A percentile compares a stretch with the other conserved stretches of the same genome.
Conservation (phyloP, 805 yeast species). For the Isabelozyma rhagii region DNA sequence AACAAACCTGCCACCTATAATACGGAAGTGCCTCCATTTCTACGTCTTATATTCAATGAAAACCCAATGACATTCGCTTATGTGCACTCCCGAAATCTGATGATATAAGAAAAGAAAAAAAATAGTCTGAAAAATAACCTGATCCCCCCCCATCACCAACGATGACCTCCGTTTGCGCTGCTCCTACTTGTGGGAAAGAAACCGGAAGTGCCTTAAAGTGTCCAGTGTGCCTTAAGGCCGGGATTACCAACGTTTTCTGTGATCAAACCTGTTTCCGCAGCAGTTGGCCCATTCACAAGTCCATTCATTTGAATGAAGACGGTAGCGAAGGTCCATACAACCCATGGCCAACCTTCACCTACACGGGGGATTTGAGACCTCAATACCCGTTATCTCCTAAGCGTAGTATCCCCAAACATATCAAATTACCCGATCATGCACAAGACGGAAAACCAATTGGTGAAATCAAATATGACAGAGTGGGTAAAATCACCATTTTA, state of each 20-base stretch:
- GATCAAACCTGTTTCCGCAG: constrained; percentile 78
- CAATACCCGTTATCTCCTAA: constrained; percentile 76
- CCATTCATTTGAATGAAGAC: constrained; percentile 58
- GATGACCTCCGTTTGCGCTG: constrained; percentile 51
- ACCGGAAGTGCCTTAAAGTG: constrained; percentile 79
- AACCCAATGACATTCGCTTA: neutral
- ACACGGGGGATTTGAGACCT: constrained; percentile 74
- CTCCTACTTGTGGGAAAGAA: constrained; percentile 81
- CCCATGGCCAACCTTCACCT: constrained; percentile 81
- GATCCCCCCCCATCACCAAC: neutral
- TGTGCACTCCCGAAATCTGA: neutral
- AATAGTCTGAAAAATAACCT: neutral
- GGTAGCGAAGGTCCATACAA: constrained; percentile 57
- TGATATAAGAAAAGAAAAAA: neutral
- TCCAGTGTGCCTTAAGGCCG: constrained; percentile 84
- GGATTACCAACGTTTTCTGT: constrained; percentile 66
- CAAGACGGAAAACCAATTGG: constrained; percentile 70
- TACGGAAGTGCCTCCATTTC: no score
- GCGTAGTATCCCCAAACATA: constrained; percentile 66
- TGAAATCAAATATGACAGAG: constrained; percentile 72
- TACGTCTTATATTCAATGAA: no score
- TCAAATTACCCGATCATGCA: constrained; percentile 82
- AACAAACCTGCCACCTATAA: no score
- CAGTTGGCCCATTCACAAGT: constrained; percentile 70
- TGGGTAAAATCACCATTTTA: constrained; percentile 61